Base-by-base conservation (phyloP, 2,329 filamentous ascomycete species). In the Taxawa tesnikishii region DNA sequence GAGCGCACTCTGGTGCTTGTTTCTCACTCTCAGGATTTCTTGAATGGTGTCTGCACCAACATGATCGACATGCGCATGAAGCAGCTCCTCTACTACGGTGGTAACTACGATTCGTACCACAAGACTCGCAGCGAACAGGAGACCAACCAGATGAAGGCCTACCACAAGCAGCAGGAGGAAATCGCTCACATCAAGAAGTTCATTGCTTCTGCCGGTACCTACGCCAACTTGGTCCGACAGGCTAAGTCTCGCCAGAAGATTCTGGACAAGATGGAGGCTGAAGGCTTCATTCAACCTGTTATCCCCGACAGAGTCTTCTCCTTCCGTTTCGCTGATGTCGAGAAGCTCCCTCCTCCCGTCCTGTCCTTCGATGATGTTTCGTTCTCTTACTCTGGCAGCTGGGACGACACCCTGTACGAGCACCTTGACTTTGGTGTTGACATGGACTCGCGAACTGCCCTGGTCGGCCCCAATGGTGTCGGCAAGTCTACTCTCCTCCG, bases 161-260 rank as follows among this genome's bases (percentile, higher is more conserved):
- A 98, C 69, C 71, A 82, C 60, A 98, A 98, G 73, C 90, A 98
- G 61, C 90, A 98, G 59, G 90, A 98, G 41, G 90, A 98, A 69
- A 98, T 98, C 59, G 73, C 77, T 47, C 92, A 98, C 70, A 98
- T 98, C 73, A 96, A 98, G 73, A 94, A 96, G 67, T 98, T 98
- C 72, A 98, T 98, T 59, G 90, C 92, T 54, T 94, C 88, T 40
- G 90, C 90, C 36, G 90, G 92, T 87, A 98, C 90, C 39, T 98
- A 98, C 55, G 90, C 92, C 74, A 98, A 98, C 70, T 73, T 98
- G 69, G 90, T 98, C 56, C 75, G 83, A 60, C 90, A 98, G 66
- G 92, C 92, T 63, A 98, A 98, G 73, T 96, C 90, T 26, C 79
- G 90, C 44, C 90, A 98, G 65, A 98, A 98, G 83, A 96, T 96